Conservation (phyloP, 441 rosid genomes). For the Isatis lusitanica region DNA sequence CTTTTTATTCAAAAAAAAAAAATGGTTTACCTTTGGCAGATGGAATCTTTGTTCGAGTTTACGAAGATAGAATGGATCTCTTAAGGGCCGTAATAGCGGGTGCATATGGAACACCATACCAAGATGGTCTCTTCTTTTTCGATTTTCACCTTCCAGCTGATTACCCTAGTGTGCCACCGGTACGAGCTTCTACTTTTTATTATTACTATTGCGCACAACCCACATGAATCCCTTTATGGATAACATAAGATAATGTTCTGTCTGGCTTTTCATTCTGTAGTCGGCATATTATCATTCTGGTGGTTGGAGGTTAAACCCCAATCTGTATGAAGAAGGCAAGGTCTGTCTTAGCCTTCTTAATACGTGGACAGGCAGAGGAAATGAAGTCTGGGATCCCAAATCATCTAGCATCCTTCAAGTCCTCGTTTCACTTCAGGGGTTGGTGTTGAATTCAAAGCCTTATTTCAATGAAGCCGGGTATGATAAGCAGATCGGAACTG, state of each 20-base stretch:
- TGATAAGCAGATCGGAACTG: slow-evolving; percentile 92
- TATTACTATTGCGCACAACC: background rate
- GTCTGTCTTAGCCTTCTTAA: slow-evolving; percentile 98
- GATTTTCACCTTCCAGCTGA: slow-evolving; percentile 94
- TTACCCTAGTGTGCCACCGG: slow-evolving; percentile 91
- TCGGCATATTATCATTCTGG: slow-evolving; percentile 94
- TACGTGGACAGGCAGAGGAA: slow-evolving; percentile 97
- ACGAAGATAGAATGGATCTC: slow-evolving; percentile 97
- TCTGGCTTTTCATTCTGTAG: slow-evolving; percentile 47
- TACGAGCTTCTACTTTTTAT: slow-evolving; percentile 37
- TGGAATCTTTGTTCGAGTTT: slow-evolving; percentile 86
- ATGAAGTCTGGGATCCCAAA: slow-evolving; percentile 93
- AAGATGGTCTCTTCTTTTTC: slow-evolving; percentile 96
- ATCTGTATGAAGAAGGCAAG: slow-evolving; percentile 93
- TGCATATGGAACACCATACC: slow-evolving; percentile 97
- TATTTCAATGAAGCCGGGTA: slow-evolving; percentile 99
- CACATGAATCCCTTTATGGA: background rate
- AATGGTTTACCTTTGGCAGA: slow-evolving; percentile 45
- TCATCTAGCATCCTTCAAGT: slow-evolving; percentile 99
- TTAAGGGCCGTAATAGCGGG: slow-evolving; percentile 91
- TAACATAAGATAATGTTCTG: slow-evolving; percentile 22
- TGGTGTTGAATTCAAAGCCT: slow-evolving; percentile 91
- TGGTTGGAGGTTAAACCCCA: slow-evolving; percentile 97
- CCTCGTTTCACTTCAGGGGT: slow-evolving; percentile 93
- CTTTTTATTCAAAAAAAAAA: background rate